phyloP scores from a whole-genome alignment of 345 rosid species.

The Syzygium jambos region DNA sequence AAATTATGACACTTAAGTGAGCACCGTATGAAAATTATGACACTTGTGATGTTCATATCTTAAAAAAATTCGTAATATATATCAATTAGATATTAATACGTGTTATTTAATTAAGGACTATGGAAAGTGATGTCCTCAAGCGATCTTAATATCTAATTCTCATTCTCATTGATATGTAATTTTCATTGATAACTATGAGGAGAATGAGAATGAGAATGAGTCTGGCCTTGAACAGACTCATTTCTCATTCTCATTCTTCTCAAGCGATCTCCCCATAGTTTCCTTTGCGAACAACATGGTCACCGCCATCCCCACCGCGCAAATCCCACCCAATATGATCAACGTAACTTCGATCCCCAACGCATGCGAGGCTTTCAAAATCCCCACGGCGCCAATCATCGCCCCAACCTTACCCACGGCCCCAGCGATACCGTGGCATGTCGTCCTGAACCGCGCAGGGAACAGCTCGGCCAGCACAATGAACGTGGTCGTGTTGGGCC shows the following conservation, averaged over 20 bases:
- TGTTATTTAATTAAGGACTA: rapidly evolving
- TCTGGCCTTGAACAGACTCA: neutral
- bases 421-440: conserved; percentile 71
- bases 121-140: neutral
- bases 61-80: neutral
- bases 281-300: conserved; percentile 42
- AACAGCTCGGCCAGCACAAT: conserved; percentile 72
- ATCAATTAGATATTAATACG: neutral
- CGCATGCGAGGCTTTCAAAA: conserved; percentile 29
- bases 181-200: neutral
- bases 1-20: too few species aligned
- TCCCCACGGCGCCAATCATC: conserved; percentile 44
- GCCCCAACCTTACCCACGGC: conserved; percentile 69
- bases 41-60: too few species aligned
- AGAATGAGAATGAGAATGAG: too few species aligned
- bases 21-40: too few species aligned
- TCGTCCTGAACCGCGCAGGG: conserved; percentile 66
- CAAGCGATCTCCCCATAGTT: conserved; percentile 64
- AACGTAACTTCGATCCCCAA: conserved; percentile 28
- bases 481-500: conserved; percentile 73
- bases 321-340: neutral
- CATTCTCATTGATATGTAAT: too few species aligned
- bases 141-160: too few species aligned
- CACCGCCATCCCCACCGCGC: neutral
- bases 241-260: conserved; percentile 40